Conservation (phyloP, 768 basidiomycete genomes). For the Mycena indigotica region DNA sequence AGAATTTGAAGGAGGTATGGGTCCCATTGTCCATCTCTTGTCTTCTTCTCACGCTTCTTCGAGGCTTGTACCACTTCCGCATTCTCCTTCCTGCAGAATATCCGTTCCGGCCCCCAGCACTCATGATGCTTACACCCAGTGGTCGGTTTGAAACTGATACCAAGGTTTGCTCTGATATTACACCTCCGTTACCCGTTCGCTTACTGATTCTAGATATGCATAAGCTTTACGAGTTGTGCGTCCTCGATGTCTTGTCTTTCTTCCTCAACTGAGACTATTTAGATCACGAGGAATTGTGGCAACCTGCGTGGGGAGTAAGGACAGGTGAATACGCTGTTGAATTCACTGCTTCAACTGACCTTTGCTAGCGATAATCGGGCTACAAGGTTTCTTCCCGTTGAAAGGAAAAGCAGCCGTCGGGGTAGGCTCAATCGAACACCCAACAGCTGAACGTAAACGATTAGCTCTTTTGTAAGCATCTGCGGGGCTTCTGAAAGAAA, state of each 20-base stretch:
- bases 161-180: slow-evolving; percentile 79
- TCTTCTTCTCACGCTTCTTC: background rate
- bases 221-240: slow-evolving; percentile 89
- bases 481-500: background rate
- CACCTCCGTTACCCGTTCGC: background rate
- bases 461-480: slow-evolving; percentile 69
- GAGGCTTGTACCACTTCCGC: slow-evolving; percentile 85
- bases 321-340: slow-evolving; percentile 59
- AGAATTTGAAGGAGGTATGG: slow-evolving; percentile 82
- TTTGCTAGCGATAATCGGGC: slow-evolving; percentile 73
- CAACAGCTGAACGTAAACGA: slow-evolving; percentile 71
- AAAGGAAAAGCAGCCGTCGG: slow-evolving; percentile 87
- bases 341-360: slow-evolving; percentile 4
- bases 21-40: background rate
- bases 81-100: slow-evolving; percentile 91
- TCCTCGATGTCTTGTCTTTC: slow-evolving; percentile 14
- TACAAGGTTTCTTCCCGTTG: slow-evolving; percentile 87
- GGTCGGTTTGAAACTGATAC: slow-evolving; percentile 97
- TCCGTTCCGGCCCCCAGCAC: slow-evolving; percentile 93
- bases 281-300: slow-evolving; percentile 98
- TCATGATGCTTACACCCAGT: slow-evolving; percentile 94
- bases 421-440: slow-evolving; percentile 85
- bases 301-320: slow-evolving; percentile 97
- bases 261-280: slow-evolving; percentile 15
- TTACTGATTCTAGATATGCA: slow-evolving; percentile 67